Evolutionary conservation across 176 grass and related monocot species (phyloP).

Genomic region (Phragmites australis): DNA sequence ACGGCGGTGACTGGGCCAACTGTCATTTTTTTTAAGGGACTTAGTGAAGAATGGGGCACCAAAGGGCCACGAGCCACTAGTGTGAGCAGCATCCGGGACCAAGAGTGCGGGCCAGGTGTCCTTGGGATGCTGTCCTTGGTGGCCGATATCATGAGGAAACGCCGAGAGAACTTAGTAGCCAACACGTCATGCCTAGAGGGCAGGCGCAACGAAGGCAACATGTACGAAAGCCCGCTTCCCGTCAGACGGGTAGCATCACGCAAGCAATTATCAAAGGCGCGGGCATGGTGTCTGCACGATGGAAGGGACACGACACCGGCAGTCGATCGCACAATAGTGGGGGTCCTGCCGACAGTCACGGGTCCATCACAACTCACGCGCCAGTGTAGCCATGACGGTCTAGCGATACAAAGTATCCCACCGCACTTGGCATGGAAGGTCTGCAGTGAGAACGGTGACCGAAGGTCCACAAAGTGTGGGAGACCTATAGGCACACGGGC

Average conservation of each 20-base stretch:
- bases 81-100: too few species aligned
- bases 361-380: neutral
- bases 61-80: too few species aligned
- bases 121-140: too few species aligned
- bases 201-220: neutral
- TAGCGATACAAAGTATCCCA: neutral
- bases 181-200: too few species aligned
- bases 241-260: neutral
- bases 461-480: neutral
- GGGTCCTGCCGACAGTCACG: neutral
- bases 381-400: neutral
- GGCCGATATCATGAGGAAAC: too few species aligned
- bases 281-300: neutral
- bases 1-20: too few species aligned
- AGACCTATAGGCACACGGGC: constrained; percentile 12
- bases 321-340: neutral
- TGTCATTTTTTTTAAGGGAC: too few species aligned
- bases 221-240: neutral
- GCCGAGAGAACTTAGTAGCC: too few species aligned
- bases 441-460: neutral
- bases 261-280: too few species aligned
- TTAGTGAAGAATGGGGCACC: too few species aligned
- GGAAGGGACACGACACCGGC: too few species aligned
- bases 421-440: neutral
- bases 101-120: too few species aligned